phyloP scores from a whole-genome alignment of 257 asterid species.

The Solanum paucissectum region DNA sequence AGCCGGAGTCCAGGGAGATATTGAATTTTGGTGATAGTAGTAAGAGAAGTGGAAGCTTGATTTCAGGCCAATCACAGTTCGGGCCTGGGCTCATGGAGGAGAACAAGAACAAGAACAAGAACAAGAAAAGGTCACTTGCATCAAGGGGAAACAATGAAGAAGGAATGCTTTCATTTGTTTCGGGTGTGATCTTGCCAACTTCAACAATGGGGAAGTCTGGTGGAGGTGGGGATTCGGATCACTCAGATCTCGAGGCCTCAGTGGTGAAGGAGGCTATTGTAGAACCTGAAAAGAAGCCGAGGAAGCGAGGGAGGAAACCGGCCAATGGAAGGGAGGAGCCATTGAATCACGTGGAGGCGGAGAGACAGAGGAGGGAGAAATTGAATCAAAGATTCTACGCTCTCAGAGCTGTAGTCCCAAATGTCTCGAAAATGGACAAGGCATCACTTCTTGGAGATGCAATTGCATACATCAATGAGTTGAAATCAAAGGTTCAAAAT shows the following conservation, averaged over 20 bases:
- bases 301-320: constrained; percentile 79
- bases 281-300: constrained; percentile 59
- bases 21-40: constrained; percentile 42
- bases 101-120: constrained; percentile 23
- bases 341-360: constrained; percentile 83
- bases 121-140: constrained; percentile 38
- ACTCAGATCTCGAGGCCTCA: constrained; percentile 75
- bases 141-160: constrained; percentile 55
- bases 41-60: constrained; percentile 28
- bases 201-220: constrained; percentile 31
- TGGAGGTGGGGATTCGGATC: constrained; percentile 47
- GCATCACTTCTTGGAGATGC: constrained; percentile 93
- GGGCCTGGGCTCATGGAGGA: constrained; percentile 3
- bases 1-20: constrained; percentile 54
- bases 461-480: constrained; percentile 58
- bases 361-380: constrained; percentile 92
- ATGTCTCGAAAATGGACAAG: constrained; percentile 84
- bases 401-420: constrained; percentile 78
- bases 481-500: constrained; percentile 44
- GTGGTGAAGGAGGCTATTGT: constrained; percentile 61
- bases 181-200: constrained; percentile 49
- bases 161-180: constrained; percentile 67
- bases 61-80: constrained; percentile 17
- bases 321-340: constrained; percentile 93
- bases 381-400: constrained; percentile 74